Conservation (phyloP, 345 rosid genomes). For the Adansonia digitata region DNA sequence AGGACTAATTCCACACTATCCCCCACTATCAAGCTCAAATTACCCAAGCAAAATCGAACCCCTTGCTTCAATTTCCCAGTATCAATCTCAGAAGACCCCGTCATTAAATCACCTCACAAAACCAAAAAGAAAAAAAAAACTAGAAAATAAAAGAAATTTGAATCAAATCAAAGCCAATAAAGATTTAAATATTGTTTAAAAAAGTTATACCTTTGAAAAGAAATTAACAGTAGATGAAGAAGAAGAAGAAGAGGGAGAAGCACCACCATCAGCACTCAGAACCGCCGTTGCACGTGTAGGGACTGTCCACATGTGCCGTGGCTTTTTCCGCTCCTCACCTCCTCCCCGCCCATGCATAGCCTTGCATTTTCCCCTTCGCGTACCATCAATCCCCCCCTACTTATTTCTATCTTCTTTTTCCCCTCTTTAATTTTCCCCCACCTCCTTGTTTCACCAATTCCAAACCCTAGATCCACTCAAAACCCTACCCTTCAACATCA, state of each 20-base stretch:
- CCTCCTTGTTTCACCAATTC: conserved; percentile 14
- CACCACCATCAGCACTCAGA: conserved; percentile 36
- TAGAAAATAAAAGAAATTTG: neutral
- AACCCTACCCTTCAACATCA: conserved; percentile 17
- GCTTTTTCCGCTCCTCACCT: conserved; percentile 35
- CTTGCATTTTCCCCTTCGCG: conserved; percentile 59
- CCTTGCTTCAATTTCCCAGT: neutral
- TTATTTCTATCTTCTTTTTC: too few relatives aligned
- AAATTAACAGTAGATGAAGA: conserved; percentile 41
- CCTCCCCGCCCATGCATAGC: conserved; percentile 61
- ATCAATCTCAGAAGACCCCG: neutral
- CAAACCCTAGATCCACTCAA: conserved; percentile 21
- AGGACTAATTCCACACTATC: neutral
- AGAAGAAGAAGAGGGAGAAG: conserved; percentile 34
- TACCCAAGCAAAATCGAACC: neutral
- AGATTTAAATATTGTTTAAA: neutral
- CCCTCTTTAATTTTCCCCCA: neutral
- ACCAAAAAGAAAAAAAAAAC: neutral
- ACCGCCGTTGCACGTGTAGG: conserved; percentile 48
- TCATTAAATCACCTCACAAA: neutral
- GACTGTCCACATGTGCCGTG: conserved; percentile 62
- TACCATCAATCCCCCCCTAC: conserved; percentile 56
- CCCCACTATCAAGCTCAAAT: neutral
- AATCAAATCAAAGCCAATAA: neutral
- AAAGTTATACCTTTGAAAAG: conserved; percentile 50